Evolutionary conservation across 768 basidiomycete genomes (phyloP), one percentile per base, ranked within the genome.

Genomic region (Mycena filopes): DNA sequence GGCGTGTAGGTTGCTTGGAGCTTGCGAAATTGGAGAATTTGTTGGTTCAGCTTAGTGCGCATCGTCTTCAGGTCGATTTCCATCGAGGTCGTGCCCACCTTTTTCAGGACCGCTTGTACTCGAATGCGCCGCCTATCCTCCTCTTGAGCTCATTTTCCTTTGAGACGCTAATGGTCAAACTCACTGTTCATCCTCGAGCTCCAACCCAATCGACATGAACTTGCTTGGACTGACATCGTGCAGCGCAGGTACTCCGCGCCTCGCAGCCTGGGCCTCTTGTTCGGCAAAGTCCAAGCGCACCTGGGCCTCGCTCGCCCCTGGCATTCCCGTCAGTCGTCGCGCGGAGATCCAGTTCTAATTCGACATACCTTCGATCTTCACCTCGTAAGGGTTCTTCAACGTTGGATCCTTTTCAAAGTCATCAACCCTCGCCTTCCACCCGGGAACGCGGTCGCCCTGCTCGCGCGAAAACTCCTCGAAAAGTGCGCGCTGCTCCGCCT

Each of bases 1-100:
- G 60, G 60, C 28, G 26, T 42, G n/a, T 61, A 61, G 3, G 60
- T 61, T 13, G 28, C 18, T 45, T 61, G 60, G 9, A 61, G 60
- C 18, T n/a, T 33, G 20, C 60, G 60, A 25, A 51, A 45, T 4
- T 29, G 60, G 8, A 20, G 20, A 20, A 61, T 36, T 3, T 29
- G n/a, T 13, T 41, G 48, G 28, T 23, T 53, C 6, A 61, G 51
- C 42, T 53, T 61, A 10, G 38, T n/a, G n/a, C 60, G 49, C 25
- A 61, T 49, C n/a, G 8, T 5, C n/a, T 15, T 23, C 15, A 49
- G 21, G 18, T 60, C 29, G 6, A 41, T 45, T 12, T 51, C 23
- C 28, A 21, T 7, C n/a, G 4, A 41, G 1, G 47, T 45, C n/a
- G 47, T 33, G 8, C 33, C 36, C 3, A 50, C 60, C 29, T 61